Percentiles rank a stretch among this genome's conserved stretches.
phyloP scores from a whole-genome alignment of 352 stramenopile genomes.

The Pythium scleroteichum region DNA sequence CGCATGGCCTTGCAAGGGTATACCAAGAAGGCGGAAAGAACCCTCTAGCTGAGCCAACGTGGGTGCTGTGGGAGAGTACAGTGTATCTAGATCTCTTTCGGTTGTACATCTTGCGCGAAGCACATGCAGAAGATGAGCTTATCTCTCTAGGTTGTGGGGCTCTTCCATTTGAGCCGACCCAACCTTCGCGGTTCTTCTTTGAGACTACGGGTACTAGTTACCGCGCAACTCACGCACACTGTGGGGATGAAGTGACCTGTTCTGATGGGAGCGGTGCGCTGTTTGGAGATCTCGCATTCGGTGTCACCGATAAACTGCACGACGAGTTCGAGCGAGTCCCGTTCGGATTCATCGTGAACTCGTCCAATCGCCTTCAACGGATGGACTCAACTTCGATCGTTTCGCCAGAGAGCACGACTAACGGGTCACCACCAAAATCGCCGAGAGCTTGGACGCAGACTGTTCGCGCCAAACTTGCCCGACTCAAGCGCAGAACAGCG shows the following conservation, averaged over 20 bases:
- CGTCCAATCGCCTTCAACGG: conserved; percentile 25
- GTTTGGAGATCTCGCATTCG: conserved; percentile 27
- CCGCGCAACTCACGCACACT: conserved; percentile 24
- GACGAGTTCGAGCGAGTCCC: conserved; percentile 53
- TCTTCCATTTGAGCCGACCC: conserved; percentile 21
- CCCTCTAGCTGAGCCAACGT: conserved; percentile 10
- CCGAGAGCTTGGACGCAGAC: conserved; percentile 54
- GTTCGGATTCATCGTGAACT: conserved; percentile 39
- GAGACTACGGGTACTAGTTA: conserved; percentile 68
- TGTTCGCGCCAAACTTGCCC: conserved; percentile 48
- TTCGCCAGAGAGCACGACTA: conserved; percentile 3
- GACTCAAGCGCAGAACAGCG: conserved; percentile 58
- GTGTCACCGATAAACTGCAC: conserved; percentile 46
- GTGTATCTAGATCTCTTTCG: conserved; percentile 60
- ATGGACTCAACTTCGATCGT: conserved; percentile 24
- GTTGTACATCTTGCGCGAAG: conserved; percentile 53
- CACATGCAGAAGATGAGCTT: conserved; percentile 5
- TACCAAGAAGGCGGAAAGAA: not conserved
- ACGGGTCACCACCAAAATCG: conserved; percentile 33
- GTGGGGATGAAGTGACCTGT: conserved; percentile 1
- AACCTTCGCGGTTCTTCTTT: conserved; percentile 50
- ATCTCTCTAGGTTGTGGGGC: conserved; percentile 9
- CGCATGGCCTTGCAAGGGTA: conserved; percentile 39
- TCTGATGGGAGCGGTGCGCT: conserved; percentile 22
- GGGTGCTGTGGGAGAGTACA: conserved; percentile 57